Evolutionary conservation across 108 stramenopile species (phyloP).

Genomic region (Skeletonema menzelii): DNA sequence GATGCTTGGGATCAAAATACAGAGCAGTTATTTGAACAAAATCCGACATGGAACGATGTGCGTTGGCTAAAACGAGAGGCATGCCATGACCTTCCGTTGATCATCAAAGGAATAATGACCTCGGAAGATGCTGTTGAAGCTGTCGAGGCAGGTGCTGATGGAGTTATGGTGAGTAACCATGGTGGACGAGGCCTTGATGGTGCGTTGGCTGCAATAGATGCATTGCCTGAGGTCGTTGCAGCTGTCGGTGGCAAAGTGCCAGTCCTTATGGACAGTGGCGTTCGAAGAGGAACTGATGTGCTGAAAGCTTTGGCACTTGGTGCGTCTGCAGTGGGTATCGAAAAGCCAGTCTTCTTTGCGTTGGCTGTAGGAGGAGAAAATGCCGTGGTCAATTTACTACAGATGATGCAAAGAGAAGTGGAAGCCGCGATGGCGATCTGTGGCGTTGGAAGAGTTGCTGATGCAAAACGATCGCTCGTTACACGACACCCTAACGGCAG

Average conservation of each 20-base stretch:
- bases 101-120: constrained; percentile 95
- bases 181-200: constrained; percentile 94
- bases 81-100: constrained; percentile 60
- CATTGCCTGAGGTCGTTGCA: constrained; percentile 77
- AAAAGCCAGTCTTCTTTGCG: constrained; percentile 91
- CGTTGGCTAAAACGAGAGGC: constrained; percentile 73
- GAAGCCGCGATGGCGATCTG: constrained; percentile 85
- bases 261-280: constrained; percentile 89
- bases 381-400: constrained; percentile 59
- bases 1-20: constrained; percentile 88
- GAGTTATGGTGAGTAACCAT: constrained; percentile 93
- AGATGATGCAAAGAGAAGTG: constrained; percentile 67
- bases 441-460: constrained; percentile 49
- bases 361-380: constrained; percentile 78
- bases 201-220: constrained; percentile 81
- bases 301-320: constrained; percentile 88
- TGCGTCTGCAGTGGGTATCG: constrained; percentile 91
- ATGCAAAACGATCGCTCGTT: constrained; percentile 24
- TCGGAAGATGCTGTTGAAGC: constrained; percentile 90
- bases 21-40: constrained; percentile 76
- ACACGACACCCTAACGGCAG: constrained; percentile 36
- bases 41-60: constrained; percentile 87
- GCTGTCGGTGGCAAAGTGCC: constrained; percentile 77
- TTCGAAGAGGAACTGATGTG: constrained; percentile 89
- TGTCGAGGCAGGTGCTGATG: constrained; percentile 81